Evolutionary conservation across 1,284 basidiomycete genomes (phyloP).

Genomic region (Microbotryum lychnidis-dioicae): DNA sequence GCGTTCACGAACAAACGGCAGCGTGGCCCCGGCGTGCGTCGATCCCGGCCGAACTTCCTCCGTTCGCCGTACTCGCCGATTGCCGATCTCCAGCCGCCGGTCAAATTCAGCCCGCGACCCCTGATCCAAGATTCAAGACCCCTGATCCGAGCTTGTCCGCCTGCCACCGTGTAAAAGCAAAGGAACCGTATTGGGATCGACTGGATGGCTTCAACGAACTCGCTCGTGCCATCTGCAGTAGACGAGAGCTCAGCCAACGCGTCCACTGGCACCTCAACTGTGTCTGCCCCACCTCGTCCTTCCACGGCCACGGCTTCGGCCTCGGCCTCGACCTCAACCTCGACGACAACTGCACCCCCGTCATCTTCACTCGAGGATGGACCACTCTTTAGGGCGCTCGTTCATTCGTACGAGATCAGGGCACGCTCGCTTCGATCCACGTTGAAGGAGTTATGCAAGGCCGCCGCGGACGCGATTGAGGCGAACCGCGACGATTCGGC

Average conservation of each 20-base stretch:
- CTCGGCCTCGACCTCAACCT: neutral
- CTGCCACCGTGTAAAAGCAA: neutral
- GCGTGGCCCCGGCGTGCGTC: too few species aligned
- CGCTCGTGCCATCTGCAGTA: neutral
- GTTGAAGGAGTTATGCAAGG: constrained; percentile 27
- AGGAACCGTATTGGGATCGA: neutral
- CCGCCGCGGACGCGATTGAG: constrained; percentile 9
- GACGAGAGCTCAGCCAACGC: neutral
- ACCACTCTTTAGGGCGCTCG: constrained; percentile 28
- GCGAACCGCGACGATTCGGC: constrained; percentile 8
- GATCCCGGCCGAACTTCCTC: too few species aligned
- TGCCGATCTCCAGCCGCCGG: too few species aligned
- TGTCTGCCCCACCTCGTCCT: neutral
- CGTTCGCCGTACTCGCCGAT: too few species aligned
- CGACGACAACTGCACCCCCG: neutral
- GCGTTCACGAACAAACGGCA: too few species aligned
- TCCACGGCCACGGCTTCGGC: neutral
- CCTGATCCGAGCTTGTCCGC: neutral
- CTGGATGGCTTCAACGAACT: neutral
- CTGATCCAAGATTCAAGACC: neutral
- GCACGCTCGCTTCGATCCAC: constrained; percentile 16
- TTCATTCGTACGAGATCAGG: constrained; percentile 24
- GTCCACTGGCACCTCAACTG: constrained; percentile 4
- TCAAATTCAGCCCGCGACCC: neutral
- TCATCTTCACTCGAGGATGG: constrained; percentile 24